Conservation (phyloP, 129 eudicot genomes). For the Saposhnikovia divaricata region DNA sequence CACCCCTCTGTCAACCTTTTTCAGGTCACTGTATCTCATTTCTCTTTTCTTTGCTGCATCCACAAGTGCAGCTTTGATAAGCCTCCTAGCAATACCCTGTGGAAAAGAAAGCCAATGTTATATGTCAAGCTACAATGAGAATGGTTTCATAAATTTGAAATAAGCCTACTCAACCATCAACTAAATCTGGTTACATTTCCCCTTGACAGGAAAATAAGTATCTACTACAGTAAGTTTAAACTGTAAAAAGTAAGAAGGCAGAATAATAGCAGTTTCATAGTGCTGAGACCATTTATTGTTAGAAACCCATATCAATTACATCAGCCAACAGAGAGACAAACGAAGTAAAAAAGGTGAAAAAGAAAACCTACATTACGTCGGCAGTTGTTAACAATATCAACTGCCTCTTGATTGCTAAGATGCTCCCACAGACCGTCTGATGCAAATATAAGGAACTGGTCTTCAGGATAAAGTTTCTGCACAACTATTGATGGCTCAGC, state of each 20-base stretch:
- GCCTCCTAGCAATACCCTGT: constrained; percentile 69
- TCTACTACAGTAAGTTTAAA: not conserved
- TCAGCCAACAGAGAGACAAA: not conserved
- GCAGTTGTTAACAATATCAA: constrained; percentile 44
- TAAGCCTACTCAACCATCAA: not conserved
- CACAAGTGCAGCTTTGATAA: constrained; percentile 50
- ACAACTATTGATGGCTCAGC: constrained; percentile 61
- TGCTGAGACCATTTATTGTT: constrained; percentile 7
- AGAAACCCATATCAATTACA: not conserved
- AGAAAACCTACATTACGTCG: constrained; percentile 47
- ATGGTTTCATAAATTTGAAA: not conserved
- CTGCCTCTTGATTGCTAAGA: constrained; percentile 65
- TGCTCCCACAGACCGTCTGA: constrained; percentile 91
- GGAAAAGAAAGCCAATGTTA: constrained; percentile 1
- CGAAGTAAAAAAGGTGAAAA: not conserved
- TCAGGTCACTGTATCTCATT: constrained; percentile 63
- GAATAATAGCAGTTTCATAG: not conserved
- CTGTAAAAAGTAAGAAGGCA: not conserved
- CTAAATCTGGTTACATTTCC: not conserved
- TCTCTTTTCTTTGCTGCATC: constrained; percentile 71
- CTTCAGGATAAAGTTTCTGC: constrained; percentile 47
- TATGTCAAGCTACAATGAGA: not conserved
- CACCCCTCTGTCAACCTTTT: constrained; percentile 47
- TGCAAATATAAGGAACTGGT: constrained; percentile 66
- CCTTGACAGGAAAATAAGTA: not conserved